Evolutionary conservation across 2,329 filamentous ascomycete genomes (phyloP), one percentile per base, ranked within the genome.

Genomic region (Ophiostoma sp.): DNA sequence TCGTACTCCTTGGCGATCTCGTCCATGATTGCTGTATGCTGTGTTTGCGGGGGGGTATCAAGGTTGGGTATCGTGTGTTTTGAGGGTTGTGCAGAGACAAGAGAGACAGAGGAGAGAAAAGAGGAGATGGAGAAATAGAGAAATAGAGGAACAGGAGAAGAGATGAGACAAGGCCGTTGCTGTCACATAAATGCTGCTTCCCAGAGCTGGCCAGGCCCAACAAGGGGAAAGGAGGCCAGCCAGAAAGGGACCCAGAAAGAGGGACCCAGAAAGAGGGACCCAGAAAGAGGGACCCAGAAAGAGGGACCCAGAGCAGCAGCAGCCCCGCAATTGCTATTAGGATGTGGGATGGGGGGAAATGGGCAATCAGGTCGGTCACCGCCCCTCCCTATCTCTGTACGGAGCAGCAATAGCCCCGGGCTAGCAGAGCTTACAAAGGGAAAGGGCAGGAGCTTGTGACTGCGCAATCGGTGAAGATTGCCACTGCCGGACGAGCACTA

Each of bases 1-100:
- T 99, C 95, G 86, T 99, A 99, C 82, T 97, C 93, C 78, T 92
- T 91, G 74, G 93, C 92, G 78, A 99, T 97, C 82, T 98, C 95
- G 78, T 98, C 95, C 95, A 98, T 98, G 81, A 72, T 85, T 71
- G 67, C 67, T 52, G 63, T 67, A 44, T 64, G 41, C 12, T 64
- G 42, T 36, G 12, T 18, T 27, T 64, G 41, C 44, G 45, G 64
- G 5, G 64, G 41, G 52, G 55, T n/a, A 52, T 40, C 9, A 7
- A 58, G 5, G 38, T 45, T 41, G 47, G 38, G 44, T 62, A 40
- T 64, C 5, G 58, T 18, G 16, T n/a, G 58, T 18, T 40, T 63
- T 70, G 36, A 11, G 16, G 40, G 36, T 42, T 44, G 27, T 47
- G 63, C 42, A 27, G 16, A 45, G n/a, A 42, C 8, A 60, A 63